Base-by-base conservation (phyloP, 257 asterid genomes). In the Eustoma russellianum region DNA sequence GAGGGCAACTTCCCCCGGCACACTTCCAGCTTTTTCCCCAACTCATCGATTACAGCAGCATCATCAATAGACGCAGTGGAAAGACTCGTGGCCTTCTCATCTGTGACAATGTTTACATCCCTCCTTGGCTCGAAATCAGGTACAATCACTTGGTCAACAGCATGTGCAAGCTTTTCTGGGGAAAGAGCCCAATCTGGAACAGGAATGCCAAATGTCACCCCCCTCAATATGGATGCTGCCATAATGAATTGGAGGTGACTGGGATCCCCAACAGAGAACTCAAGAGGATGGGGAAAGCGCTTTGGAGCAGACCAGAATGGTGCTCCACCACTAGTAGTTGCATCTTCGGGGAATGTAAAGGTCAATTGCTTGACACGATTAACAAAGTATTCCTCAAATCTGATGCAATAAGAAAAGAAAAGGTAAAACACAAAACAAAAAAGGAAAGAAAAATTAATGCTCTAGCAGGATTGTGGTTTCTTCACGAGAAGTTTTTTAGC, bases 251-350 rank as follows among this genome's bases (percentile, higher is more conserved):
- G 94, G 62, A 88, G 94, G 71, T 88, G 85, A 74, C 95, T 79
- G 16, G 77, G 75, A 70, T 88, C 97, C 13, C 65, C 48, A 30
- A 66, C 57, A 47, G 87, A 80, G 53, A 85, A 85, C 78, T 72
- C 71, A 63, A 88, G 73, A 35, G 95, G 92, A 7, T 62, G 82
- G 52, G 97, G 97, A 58, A 85, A 88, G 46, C 97, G 73, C 72
- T 88, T 88, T 5, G 97, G 97, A 52, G 97, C 94, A n/a, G 97
- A 88, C 97, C 97, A 88, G 66, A 88, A 88, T 50, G 87, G 97
- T 59, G 86, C 80, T 55, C 95, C 97, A 46, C 77, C 80, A 70
- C 95, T 85, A 38, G 95, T 88, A 28, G 80, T 63, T 54, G 97
- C 81, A 66, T 88, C 94, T 69, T 88, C 97, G 6, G 97, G 95